Percentiles rank a stretch among this genome's conserved stretches.
These are phyloP conservation scores for Aspergillus avenaceus DNA, from an alignment of 495 filamentous ascomycete genomes.

Conservation along the genomic window DNA sequence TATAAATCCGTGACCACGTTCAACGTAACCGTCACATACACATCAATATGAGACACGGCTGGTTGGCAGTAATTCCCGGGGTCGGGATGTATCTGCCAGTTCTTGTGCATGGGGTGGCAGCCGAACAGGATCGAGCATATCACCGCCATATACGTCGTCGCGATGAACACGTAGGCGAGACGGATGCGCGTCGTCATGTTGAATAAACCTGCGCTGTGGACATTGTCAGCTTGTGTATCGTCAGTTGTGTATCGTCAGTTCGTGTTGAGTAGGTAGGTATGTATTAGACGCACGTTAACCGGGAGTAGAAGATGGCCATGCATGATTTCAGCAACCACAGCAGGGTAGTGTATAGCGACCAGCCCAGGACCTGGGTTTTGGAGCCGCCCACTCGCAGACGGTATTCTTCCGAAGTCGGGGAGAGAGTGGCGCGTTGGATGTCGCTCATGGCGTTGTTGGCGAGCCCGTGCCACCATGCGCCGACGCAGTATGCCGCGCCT, in stretches of 20 bases:
- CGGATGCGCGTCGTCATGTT: constrained; percentile 48
- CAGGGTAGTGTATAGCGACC: constrained; percentile 53
- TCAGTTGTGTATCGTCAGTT: no score
- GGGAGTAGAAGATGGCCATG: constrained; percentile 57
- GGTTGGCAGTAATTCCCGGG: constrained; percentile 51
- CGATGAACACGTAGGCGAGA: constrained; percentile 50
- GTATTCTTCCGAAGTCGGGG: constrained; percentile 44
- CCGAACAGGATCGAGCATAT: constrained; percentile 49
- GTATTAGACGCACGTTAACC: constrained; percentile 47
- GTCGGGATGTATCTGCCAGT: constrained; percentile 56
- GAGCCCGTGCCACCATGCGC: constrained; percentile 42
- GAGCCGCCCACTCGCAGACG: constrained; percentile 48
- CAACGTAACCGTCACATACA: constrained; percentile 45
- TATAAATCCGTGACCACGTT: constrained; percentile 54
- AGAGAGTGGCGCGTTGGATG: constrained; percentile 37
- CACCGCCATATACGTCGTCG: constrained; percentile 49
- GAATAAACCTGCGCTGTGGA: constrained; percentile 39
- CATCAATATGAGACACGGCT: constrained; percentile 42
- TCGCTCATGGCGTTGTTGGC: constrained; percentile 56
- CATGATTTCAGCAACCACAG: constrained; percentile 58
- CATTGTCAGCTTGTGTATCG: no score
- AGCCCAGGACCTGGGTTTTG: constrained; percentile 55
- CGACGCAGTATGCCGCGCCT: constrained; percentile 43
- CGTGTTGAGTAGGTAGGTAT: not conserved
- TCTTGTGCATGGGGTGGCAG: constrained; percentile 49